These are phyloP conservation scores for Mucor irregularis DNA, from an alignment of 371 early-diverging fungal genomes.

Conservation along the genomic window DNA sequence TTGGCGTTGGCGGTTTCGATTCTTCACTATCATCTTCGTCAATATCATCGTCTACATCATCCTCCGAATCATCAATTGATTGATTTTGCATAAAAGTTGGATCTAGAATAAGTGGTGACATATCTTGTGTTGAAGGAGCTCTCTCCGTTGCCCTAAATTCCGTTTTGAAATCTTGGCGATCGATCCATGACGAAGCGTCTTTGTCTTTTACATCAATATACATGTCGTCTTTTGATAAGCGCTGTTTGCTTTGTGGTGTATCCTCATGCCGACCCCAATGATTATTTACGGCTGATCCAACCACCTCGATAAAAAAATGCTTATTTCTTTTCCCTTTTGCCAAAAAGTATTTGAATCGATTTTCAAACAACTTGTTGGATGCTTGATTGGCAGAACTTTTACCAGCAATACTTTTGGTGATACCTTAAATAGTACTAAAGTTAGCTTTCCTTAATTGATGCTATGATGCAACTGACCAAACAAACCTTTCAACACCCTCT, in stretches of 20 bases:
- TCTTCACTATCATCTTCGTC: too few relatives aligned
- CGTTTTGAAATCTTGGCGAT: too few relatives aligned
- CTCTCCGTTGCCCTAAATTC: too few relatives aligned
- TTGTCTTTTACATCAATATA: too few relatives aligned
- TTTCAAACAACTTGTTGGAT: slow-evolving; percentile 27
- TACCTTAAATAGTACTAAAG: slow-evolving; percentile 16
- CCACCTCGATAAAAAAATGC: slow-evolving; percentile 28
- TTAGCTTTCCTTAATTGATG: too few relatives aligned
- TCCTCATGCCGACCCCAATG: neutral
- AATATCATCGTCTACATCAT: too few relatives aligned
- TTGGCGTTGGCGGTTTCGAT: too few relatives aligned
- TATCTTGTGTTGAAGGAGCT: too few relatives aligned
- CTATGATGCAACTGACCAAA: neutral
- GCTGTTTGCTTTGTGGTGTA: neutral
- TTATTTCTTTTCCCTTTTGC: slow-evolving; percentile 40
- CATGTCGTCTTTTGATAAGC: neutral
- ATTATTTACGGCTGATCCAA: slow-evolving; percentile 5
- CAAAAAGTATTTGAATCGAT: slow-evolving; percentile 44
- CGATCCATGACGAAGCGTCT: too few relatives aligned
- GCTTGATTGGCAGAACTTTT: slow-evolving; percentile 18
- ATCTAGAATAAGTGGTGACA: too few relatives aligned
- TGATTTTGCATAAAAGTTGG: too few relatives aligned
- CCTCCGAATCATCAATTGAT: too few relatives aligned
- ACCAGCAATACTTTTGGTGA: slow-evolving; percentile 35
- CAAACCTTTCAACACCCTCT: slow-evolving; percentile 34